Conservation (phyloP, 176 grass and related monocot species). For the Musa itinerans region DNA sequence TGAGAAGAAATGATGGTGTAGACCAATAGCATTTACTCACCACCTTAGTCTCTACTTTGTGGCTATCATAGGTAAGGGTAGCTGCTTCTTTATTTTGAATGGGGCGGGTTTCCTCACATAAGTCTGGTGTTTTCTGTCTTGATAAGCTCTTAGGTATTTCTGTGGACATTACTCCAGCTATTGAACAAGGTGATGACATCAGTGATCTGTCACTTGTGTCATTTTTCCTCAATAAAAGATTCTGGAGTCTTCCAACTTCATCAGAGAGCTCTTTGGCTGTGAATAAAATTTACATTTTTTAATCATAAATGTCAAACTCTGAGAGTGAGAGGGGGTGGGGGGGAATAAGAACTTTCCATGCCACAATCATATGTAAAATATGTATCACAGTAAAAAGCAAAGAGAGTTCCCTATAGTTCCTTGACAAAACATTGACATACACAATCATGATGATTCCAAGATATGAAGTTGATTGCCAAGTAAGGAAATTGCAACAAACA, state of each 20-base stretch:
- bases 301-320: not conserved
- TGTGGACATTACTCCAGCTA: not conserved
- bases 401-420: not conserved
- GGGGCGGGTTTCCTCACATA: not conserved
- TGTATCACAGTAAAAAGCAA: not conserved
- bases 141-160: constrained; percentile 13
- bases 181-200: constrained; percentile 3
- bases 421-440: not conserved
- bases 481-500: not conserved
- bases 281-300: constrained; percentile 5
- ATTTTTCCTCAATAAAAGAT: constrained; percentile 38
- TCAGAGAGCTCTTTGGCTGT: constrained; percentile 46
- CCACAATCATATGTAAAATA: not conserved
- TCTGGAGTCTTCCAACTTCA: constrained; percentile 45
- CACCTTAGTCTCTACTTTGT: constrained; percentile 11
- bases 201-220: constrained; percentile 13
- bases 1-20: not conserved
- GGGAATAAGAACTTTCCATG: not conserved
- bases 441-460: too few relatives aligned
- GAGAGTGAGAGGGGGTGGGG: not conserved
- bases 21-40: constrained; percentile 11
- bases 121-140: constrained; percentile 17
- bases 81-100: constrained; percentile 1
- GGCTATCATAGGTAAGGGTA: constrained; percentile 10
- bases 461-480: not conserved